Percentiles rank a stretch among this genome's conserved stretches.
These are phyloP conservation scores for Eleusine indica DNA, from an alignment of 176 grass and related monocot species.

Conservation along the genomic window DNA sequence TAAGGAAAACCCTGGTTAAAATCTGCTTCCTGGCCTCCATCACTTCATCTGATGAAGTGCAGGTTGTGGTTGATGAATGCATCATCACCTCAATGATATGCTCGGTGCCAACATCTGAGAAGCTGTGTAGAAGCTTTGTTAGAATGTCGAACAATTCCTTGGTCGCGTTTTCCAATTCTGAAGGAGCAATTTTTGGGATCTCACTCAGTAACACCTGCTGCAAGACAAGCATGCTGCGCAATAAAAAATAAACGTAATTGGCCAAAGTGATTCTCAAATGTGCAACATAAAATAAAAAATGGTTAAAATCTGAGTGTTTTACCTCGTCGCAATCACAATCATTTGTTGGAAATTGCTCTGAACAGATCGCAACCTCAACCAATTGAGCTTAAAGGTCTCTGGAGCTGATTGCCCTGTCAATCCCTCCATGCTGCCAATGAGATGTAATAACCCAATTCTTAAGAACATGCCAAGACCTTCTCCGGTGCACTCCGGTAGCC, in stretches of 20 bases:
- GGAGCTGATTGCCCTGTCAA: conserved; percentile 55
- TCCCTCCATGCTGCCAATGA: conserved; percentile 64
- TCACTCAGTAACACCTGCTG: conserved; percentile 74
- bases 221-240: conserved; percentile 76
- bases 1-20: conserved; percentile 73
- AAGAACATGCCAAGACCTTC: conserved; percentile 56
- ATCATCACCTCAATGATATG: conserved; percentile 68
- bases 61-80: conserved; percentile 23
- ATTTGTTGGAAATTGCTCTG: conserved; percentile 87
- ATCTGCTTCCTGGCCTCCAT: conserved; percentile 63
- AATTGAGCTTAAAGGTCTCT: conserved; percentile 84
- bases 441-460: conserved; percentile 74
- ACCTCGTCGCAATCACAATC: conserved; percentile 86
- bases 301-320: not conserved
- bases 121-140: conserved; percentile 52
- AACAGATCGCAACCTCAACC: conserved; percentile 67
- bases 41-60: conserved; percentile 36
- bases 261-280: not conserved
- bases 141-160: conserved; percentile 51
- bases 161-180: conserved; percentile 48
- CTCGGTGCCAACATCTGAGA: conserved; percentile 58
- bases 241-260: not conserved
- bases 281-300: not conserved
- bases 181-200: conserved; percentile 34
- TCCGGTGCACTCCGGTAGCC: conserved; percentile 62